These are phyloP conservation scores for Lophium mytilinum DNA, from an alignment of 495 filamentous ascomycete genomes.

Conservation along the genomic window DNA sequence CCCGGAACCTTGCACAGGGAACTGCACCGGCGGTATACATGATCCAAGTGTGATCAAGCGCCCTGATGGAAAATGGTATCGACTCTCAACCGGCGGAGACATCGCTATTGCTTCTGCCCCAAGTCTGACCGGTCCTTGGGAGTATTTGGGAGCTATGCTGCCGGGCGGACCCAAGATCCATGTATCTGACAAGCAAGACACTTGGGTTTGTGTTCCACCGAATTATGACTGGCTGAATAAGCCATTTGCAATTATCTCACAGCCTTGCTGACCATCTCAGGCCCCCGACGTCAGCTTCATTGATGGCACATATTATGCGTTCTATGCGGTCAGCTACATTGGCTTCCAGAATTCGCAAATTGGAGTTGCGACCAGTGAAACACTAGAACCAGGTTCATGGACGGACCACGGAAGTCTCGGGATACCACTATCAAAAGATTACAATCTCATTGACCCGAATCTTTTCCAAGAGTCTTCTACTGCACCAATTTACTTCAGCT, in stretches of 20 bases:
- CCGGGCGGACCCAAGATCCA: slow-evolving; percentile 47
- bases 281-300: slow-evolving; percentile 57
- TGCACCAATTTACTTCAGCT: slow-evolving; percentile 48
- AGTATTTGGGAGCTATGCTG: slow-evolving; percentile 46
- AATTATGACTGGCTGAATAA: neutral
- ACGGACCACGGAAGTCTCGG: slow-evolving; percentile 47
- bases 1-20: slow-evolving; percentile 50
- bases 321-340: slow-evolving; percentile 57
- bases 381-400: slow-evolving; percentile 54
- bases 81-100: slow-evolving; percentile 57
- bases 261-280: slow-evolving; percentile 31
- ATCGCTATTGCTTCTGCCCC: slow-evolving; percentile 52
- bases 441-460: slow-evolving; percentile 66
- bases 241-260: neutral
- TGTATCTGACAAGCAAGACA: slow-evolving; percentile 43
- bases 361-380: slow-evolving; percentile 56
- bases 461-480: slow-evolving; percentile 38
- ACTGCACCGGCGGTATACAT: slow-evolving; percentile 54
- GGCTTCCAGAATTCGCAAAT: slow-evolving; percentile 55
- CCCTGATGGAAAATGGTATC: slow-evolving; percentile 62
- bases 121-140: slow-evolving; percentile 57
- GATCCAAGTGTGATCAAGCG: slow-evolving; percentile 55
- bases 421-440: slow-evolving; percentile 38
- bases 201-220: slow-evolving; percentile 45
- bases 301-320: slow-evolving; percentile 53